Evolutionary conservation across 1,139 yeast genomes (phyloP), one percentile per base, ranked within the genome.

Genomic region (Sugiyamaella castrensis): DNA sequence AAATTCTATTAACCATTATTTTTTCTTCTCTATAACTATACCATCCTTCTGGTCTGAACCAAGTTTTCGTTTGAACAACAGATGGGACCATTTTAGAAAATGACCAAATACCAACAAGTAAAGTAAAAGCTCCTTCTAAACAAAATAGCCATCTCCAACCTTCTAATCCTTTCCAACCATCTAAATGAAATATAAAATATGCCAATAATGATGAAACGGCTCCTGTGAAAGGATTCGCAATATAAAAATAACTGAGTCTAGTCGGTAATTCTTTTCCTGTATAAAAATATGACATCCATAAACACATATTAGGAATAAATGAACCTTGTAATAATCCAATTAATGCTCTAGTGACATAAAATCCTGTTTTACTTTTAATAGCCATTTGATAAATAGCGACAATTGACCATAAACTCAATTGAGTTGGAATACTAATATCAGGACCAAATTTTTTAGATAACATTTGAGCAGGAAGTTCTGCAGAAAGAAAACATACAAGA

Each of bases 111-210:
- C 88, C 89, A 59, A 84, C 72, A 1, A 62, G 26, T 4, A 83
- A 64, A 1, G 88, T 81, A 47, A 81, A 61, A 1, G 74, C 47
- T 1, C 89, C 89, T 60, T 83, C 89, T 45, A 84, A 67, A 26
- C 83, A 61, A 58, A 83, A 84, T 26, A 84, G 65, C 82, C 83
- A 82, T 56, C 76, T 71, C 87, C 87, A 82, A 16, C 87, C 86
- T 32, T 64, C 68, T 33, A 63, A 56, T 1, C 67, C 62, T 12
- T 68, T 66, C 0, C 55, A 39, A 7, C 77, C 76, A 19, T 73
- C 62, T 61, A 77, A 65, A 51, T 70, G 67, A 49, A 76, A 65
- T 31, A 76, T 62, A 0, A 73, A 79, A 52, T 71, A 72, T 0
- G 80, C 79, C 40, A 75, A 55, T 33, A 78, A 60, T 5, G 77